Conservation (phyloP, 257 asterid species). For the Gentiana dahurica region DNA sequence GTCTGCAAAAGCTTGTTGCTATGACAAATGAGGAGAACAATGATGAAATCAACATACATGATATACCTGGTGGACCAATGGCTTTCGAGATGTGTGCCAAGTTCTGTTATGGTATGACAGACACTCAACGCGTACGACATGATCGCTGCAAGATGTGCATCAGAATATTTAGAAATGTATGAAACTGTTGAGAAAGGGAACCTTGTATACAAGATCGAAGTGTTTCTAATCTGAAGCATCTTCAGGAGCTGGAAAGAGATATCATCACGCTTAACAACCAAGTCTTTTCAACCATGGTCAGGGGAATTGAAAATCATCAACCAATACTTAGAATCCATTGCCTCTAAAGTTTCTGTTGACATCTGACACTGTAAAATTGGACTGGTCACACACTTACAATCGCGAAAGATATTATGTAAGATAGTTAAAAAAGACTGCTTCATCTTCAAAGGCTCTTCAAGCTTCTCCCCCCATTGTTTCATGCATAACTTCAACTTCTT, state of each 20-base stretch:
- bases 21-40: constrained; percentile 22
- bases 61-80: constrained; percentile 71
- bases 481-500: too few relatives aligned
- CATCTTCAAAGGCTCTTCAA: too few relatives aligned
- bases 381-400: constrained; percentile 66
- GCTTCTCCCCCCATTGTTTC: too few relatives aligned
- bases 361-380: constrained; percentile 36
- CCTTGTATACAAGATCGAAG: constrained; percentile 71
- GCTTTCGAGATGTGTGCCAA: constrained; percentile 81
- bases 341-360: constrained; percentile 49
- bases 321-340: constrained; percentile 56
- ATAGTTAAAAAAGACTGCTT: too few relatives aligned
- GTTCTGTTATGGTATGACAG: constrained; percentile 73
- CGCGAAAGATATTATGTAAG: constrained; percentile 22
- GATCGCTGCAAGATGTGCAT: constrained; percentile 76
- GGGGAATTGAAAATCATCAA: constrained; percentile 60
- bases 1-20: constrained; percentile 52
- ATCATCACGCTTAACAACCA: constrained; percentile 74
- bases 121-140: constrained; percentile 79
- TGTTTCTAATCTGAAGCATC: constrained; percentile 66
- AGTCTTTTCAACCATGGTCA: constrained; percentile 53
- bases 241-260: constrained; percentile 88
- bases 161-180: constrained; percentile 75
- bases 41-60: constrained; percentile 42
- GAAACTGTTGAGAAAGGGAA: constrained; percentile 77